Base-by-base conservation (phyloP, 2,329 filamentous ascomycete genomes). In the Neurospora crassa region DNA sequence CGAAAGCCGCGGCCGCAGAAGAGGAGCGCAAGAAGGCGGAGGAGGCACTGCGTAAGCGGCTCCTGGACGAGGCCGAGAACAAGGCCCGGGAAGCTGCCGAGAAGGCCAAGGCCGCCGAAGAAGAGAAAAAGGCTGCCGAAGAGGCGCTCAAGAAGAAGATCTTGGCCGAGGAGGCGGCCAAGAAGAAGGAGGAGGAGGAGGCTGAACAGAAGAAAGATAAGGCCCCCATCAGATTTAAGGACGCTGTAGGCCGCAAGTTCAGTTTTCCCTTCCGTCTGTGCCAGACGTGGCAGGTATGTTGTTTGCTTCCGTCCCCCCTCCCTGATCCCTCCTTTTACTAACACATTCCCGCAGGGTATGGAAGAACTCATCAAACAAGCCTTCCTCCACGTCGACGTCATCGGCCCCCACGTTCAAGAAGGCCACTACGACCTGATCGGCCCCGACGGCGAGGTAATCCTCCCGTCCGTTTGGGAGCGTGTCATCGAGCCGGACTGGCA, bases 211-310 rank as follows among this genome's bases (percentile, higher is more conserved):
- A 84, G 74, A 86, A 86, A 73, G 87, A 90, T 53, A 92, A 93
- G 79, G 85, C 89, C 63, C 92, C 92, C 2, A 92, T 97, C 79
- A 91, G 90, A 75, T 97, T 97, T 83, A 96, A 96, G 81, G 94
- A 97, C 79, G 94, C 94, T 0, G 89, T 97, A 18, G 92, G 93
- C 41, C 88, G 94, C 75, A 97, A 96, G 80, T 97, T 96, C 80
- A 96, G 89, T 81, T 97, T 97, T 78, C 94, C 94, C 1, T 97
- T 91, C 81, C 89, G 94, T 74, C 80, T 96, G 40, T 97, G 94
- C 80, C 89, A 90, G 77, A 96, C 90, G 2, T 96, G 93, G 93
- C 84, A 85, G 83, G 92, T 94, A 88, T 79, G 88, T 86, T 70
- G 14, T 40, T 12, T 40, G 29, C 29, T 29, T 29, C 29, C 29